Evolutionary conservation across 495 filamentous ascomycete genomes (phyloP), one percentile per base, ranked within the genome.

Genomic region (Barbatosphaeria neglecta): DNA sequence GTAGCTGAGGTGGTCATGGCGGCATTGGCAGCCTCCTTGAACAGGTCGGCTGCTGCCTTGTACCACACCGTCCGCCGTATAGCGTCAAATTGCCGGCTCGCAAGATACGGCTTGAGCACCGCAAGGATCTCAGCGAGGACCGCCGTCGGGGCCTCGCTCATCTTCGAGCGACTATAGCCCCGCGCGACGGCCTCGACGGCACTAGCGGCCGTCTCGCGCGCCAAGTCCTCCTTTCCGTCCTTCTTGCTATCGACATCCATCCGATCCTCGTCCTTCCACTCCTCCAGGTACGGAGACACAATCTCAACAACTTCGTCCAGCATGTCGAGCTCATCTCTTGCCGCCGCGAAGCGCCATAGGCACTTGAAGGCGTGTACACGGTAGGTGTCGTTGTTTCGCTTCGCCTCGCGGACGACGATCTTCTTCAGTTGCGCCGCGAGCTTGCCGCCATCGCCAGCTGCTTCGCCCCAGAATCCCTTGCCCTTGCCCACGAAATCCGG

Each of bases 351-450:
- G 44, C 80, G 73, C 48, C 85, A 88, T 10, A 97, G 67, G 35
- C 76, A 81, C 43, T 70, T 65, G 45, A 95, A 67, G 16, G 86
- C 87, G 57, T 84, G 74, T 18, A 82, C 84, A 13, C 85, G 78
- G 63, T 95, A 98, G 2, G 68, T 62, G 20, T 76, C 74, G 58
- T 96, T 98, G 51, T 86, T 86, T 15, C 92, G 80, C 68, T 88
- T 94, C 8, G 88, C 88, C 74, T 98, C 92, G 43, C 90, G 79
- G 43, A 90, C 64, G 17, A 80, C 73, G 51, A 95, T 86, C 58
- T 76, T 76, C 58, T 66, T 65, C 52, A 68, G 63, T 39, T 63
- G 55, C 22, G 59, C 63, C 15, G 64, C 62, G 41, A 73, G 57
- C 22, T 67, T 63, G 18, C 61, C 50, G 27, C 81, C 72, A 11